Evolutionary conservation across 2,329 filamentous ascomycete species (phyloP).

Genomic region (Emmonsiellopsis sp.): DNA sequence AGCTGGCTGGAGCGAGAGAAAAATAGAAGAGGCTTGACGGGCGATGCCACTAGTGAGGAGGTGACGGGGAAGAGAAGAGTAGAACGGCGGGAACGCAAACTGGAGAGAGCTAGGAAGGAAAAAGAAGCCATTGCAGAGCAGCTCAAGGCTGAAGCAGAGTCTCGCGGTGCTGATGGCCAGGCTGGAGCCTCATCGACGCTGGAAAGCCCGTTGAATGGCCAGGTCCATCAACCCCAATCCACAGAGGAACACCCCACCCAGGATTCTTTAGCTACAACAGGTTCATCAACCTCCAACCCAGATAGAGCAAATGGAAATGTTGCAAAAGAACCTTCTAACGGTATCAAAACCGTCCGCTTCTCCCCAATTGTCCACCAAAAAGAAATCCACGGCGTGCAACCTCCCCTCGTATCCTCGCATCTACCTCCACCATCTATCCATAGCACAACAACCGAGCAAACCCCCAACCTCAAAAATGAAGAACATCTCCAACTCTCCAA

Average conservation of each 20-base stretch:
- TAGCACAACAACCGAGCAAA: slow-evolving; percentile 20
- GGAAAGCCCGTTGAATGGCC: neutral
- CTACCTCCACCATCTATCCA: slow-evolving; percentile 10
- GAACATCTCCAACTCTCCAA: slow-evolving; percentile 89
- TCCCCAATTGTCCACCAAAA: slow-evolving; percentile 58
- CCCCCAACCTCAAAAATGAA: slow-evolving; percentile 38
- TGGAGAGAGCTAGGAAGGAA: slow-evolving; percentile 82
- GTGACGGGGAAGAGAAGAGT: slow-evolving; percentile 66
- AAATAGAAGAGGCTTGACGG: slow-evolving; percentile 56
- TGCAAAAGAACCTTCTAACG: slow-evolving; percentile 10
- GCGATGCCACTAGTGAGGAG: slow-evolving; percentile 69
- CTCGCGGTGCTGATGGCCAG: slow-evolving; percentile 3
- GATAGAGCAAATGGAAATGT: slow-evolving; percentile 3
- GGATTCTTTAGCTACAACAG: slow-evolving; percentile 9
- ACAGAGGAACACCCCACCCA: neutral
- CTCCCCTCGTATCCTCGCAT: neutral
- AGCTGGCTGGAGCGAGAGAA: slow-evolving; percentile 84
- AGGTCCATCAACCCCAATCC: neutral
- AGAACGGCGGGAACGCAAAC: slow-evolving; percentile 75
- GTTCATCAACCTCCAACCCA: slow-evolving; percentile 9
- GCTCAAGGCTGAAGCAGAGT: slow-evolving; percentile 44
- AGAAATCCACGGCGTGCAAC: slow-evolving; percentile 39
- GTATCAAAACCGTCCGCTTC: slow-evolving; percentile 59
- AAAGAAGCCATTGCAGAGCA: slow-evolving; percentile 73
- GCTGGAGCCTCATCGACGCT: neutral